Conservation (phyloP, 179 eudicot genomes). For the Beta corolliflora region DNA sequence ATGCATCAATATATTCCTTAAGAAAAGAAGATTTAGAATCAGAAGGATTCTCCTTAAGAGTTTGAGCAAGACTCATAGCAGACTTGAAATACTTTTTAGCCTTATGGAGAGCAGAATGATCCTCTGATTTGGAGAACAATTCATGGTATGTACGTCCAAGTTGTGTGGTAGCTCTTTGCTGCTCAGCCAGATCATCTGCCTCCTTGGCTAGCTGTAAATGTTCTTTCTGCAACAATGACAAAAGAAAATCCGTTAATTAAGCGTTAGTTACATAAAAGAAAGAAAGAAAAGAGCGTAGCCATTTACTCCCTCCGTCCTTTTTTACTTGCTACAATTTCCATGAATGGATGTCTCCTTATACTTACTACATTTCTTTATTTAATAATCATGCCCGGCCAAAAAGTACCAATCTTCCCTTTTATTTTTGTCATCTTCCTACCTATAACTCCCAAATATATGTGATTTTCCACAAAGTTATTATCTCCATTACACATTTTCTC, state of each 20-base stretch:
- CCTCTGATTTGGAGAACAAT: conserved; percentile 63
- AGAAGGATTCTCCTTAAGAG: conserved; percentile 64
- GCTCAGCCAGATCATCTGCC: conserved; percentile 72
- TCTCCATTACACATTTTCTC: too few relatives aligned
- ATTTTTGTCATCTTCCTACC: too few relatives aligned
- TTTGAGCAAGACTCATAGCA: conserved; percentile 69
- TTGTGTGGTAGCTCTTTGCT: conserved; percentile 96
- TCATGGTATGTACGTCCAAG: conserved; percentile 96
- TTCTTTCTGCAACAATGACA: conserved; percentile 55
- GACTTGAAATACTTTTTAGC: conserved; percentile 81
- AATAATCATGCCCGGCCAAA: too few relatives aligned
- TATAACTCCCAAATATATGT: too few relatives aligned
- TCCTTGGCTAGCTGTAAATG: conserved; percentile 84
- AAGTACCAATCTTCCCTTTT: too few relatives aligned
- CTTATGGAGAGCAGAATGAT: conserved; percentile 64
- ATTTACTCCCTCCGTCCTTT: too few relatives aligned
- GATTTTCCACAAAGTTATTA: too few relatives aligned
- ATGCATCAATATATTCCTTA: conserved; percentile 90
- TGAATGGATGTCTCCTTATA: too few relatives aligned
- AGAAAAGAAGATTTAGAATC: conserved; percentile 53
- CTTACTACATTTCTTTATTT: too few relatives aligned
- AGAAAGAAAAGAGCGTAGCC: neutral
- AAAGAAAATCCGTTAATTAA: neutral
- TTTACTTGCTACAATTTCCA: too few relatives aligned
- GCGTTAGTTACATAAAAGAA: neutral